Conservation (phyloP, 2,329 filamentous ascomycete genomes). For the Zymoseptoria crescenta region DNA sequence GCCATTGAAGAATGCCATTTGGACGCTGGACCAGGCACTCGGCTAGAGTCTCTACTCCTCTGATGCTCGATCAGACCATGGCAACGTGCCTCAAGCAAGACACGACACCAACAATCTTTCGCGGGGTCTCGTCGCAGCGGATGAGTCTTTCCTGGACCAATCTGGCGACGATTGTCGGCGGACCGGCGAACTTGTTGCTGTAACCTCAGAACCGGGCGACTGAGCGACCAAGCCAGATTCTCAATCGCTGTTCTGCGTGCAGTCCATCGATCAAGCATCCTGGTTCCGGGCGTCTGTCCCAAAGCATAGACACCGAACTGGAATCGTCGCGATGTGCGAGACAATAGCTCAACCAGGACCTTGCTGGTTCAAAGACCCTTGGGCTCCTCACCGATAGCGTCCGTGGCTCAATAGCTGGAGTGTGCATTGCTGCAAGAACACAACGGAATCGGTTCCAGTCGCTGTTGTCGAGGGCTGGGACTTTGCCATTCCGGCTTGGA, state of each 20-base stretch:
- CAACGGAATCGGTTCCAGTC: too few species aligned
- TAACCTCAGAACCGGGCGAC: not conserved
- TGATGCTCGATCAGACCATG: not conserved
- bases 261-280: not conserved
- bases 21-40: not conserved
- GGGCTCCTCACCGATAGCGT: too few species aligned
- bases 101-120: not conserved
- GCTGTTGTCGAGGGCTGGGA: too few species aligned
- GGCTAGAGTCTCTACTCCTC: not conserved
- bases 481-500: not conserved
- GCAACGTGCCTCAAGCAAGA: not conserved
- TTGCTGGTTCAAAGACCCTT: too few species aligned
- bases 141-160: not conserved
- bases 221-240: not conserved
- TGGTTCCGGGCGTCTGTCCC: not conserved
- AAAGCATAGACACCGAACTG: not conserved
- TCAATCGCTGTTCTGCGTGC: not conserved
- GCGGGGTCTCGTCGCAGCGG: not conserved
- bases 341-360: too few species aligned
- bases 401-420: too few species aligned
- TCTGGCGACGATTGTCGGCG: not conserved
- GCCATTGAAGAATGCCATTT: not conserved
- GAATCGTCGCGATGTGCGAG: not conserved
- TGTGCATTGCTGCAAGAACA: too few species aligned
- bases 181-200: not conserved